phyloP scores from a whole-genome alignment of 192 early-diverging fungal genomes.

The Dispira simplex region DNA sequence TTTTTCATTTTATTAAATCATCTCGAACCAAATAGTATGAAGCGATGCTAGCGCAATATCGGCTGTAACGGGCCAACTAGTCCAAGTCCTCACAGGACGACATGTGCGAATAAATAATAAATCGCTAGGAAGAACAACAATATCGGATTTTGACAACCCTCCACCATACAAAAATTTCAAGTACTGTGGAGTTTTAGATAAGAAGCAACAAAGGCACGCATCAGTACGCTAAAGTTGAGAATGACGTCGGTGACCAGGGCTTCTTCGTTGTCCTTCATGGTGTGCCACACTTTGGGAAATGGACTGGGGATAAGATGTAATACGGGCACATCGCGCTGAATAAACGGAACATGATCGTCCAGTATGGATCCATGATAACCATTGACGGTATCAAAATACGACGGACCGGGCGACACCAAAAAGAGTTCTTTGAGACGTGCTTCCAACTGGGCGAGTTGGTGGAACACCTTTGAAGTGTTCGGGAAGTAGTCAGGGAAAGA shows the following conservation, averaged over 20 bases:
- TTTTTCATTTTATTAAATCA: too few species aligned
- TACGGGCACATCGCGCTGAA: constrained; percentile 58
- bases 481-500: constrained; percentile 39
- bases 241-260: constrained; percentile 45
- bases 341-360: constrained; percentile 87
- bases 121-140: too few species aligned
- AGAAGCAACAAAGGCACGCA: constrained; percentile 64
- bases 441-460: constrained; percentile 53
- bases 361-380: constrained; percentile 30
- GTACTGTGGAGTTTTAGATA: constrained; percentile 24
- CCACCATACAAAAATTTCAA: too few species aligned
- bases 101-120: too few species aligned
- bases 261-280: constrained; percentile 47
- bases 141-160: too few species aligned
- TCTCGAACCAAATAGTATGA: too few species aligned
- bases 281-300: constrained; percentile 88
- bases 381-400: constrained; percentile 12
- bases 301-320: constrained; percentile 75
- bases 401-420: not conserved
- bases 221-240: constrained; percentile 59
- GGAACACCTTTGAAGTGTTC: constrained; percentile 50
- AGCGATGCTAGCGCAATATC: too few species aligned
- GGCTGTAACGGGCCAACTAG: too few species aligned
- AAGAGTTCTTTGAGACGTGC: constrained; percentile 27
- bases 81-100: too few species aligned